Conservation (phyloP, 306 rosid genomes). For the Malus orientalis region DNA sequence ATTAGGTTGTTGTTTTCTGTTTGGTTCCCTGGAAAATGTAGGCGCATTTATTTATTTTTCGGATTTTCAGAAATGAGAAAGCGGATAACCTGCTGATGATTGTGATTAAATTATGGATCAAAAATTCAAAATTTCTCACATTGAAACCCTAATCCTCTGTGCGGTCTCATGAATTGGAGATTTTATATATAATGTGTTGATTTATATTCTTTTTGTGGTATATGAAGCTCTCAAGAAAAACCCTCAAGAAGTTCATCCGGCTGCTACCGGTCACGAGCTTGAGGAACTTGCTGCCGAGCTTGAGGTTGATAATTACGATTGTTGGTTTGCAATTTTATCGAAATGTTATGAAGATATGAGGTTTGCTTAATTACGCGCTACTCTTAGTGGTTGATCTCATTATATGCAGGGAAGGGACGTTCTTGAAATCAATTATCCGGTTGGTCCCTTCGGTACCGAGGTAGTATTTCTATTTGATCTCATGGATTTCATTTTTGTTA, state of each 20-base stretch:
- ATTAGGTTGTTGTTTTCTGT: background rate
- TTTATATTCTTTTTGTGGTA: background rate
- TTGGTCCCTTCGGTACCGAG: constrained; percentile 43
- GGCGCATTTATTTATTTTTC: background rate
- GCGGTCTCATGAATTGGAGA: background rate
- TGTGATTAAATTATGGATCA: background rate
- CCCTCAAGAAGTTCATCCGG: constrained; percentile 22
- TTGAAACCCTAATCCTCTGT: background rate
- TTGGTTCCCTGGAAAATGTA: background rate
- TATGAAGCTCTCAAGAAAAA: constrained; percentile 18
- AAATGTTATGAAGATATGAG: no score
- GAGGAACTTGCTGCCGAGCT: constrained; percentile 34
- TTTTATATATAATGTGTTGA: background rate
- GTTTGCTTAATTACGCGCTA: background rate
- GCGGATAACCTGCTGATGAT: background rate
- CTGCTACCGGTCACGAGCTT: constrained; percentile 35
- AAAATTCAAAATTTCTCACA: background rate
- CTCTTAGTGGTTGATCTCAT: background rate
- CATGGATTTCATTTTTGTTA: background rate
- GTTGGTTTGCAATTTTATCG: background rate
- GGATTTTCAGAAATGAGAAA: background rate
- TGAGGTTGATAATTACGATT: constrained; percentile 13
- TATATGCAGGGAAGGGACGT: constrained; percentile 31
- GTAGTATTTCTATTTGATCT: constrained; percentile 1
- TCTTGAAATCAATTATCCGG: constrained; percentile 38